phyloP scores from a whole-genome alignment of 371 early-diverging fungal species.

The Parasitella parasitica region DNA sequence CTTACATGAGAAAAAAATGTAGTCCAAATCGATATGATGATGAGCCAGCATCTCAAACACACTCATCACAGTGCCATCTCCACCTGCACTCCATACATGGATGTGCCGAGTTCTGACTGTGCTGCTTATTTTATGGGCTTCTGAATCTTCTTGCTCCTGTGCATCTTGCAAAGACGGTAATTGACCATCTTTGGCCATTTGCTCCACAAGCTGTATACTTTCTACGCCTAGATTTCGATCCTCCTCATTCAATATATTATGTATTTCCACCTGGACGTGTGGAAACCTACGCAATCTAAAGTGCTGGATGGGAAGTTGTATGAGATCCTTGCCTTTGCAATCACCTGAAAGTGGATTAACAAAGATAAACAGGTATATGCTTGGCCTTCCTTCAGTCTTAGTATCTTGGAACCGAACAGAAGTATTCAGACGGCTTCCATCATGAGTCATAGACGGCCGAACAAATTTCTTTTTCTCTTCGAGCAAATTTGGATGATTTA shows the following conservation, averaged over 20 bases:
- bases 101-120: slow-evolving; percentile 36
- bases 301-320: slow-evolving; percentile 53
- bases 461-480: neutral
- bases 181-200: slow-evolving; percentile 23
- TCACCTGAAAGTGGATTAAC: slow-evolving; percentile 65
- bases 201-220: slow-evolving; percentile 29
- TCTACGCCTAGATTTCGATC: slow-evolving; percentile 47
- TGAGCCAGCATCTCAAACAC: slow-evolving; percentile 53
- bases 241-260: slow-evolving; percentile 52
- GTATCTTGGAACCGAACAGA: slow-evolving; percentile 21
- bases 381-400: slow-evolving; percentile 36
- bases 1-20: slow-evolving; percentile 60
- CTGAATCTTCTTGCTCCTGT: no score
- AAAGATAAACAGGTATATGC: slow-evolving; percentile 60
- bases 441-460: neutral
- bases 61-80: slow-evolving; percentile 69
- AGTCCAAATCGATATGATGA: slow-evolving; percentile 49
- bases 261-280: slow-evolving; percentile 62
- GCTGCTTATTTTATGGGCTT: neutral
- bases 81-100: slow-evolving; percentile 69
- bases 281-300: slow-evolving; percentile 57
- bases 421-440: slow-evolving; percentile 8
- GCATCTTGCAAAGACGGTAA: slow-evolving; percentile 20
- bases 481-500: neutral
- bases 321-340: slow-evolving; percentile 53